Evolutionary conservation across 208 protist genomes (phyloP), one percentile per base, ranked within the genome.

Genomic region (Kentomonas sorsogonicus): DNA sequence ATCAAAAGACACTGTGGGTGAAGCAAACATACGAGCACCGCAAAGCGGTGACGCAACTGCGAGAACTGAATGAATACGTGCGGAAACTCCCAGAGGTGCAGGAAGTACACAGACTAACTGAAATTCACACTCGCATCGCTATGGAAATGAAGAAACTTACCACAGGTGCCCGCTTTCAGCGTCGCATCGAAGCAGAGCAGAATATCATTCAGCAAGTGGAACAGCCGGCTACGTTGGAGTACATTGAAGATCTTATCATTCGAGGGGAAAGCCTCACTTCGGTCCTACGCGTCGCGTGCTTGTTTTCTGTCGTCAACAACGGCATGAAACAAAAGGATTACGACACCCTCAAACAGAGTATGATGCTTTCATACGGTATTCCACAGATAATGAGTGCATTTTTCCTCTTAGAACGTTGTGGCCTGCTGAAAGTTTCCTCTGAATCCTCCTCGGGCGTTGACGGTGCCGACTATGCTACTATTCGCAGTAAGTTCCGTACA

Each of bases 31-130:
- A 95, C 56, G 87, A 96, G 13, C 69, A 82, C 45, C 65, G 88
- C 6, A 86, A 91, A 34, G 79, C 90, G 40, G 77, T 94, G 1
- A 73, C 91, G n/a, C 66, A 92, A 44, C 60, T 96, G 22, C 88
- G 82, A 54, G 83, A 96, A 44, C 52, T 94, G 36, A 89, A 90
- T 33, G 84, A 94, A 46, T 96, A 92, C 59, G 87, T 96, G 77
- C 80, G 90, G 41, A 70, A 69, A 2, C 66, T 96, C 1, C 76
- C 84, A 3, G 81, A 93, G 56, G 85, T 96, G 75, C 84, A 93
- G 40, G 86, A 96, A 48, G 67, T 83, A 34, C 83, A 94, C 59
- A 71, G 75, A 16, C 60, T 86, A 53, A 80, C 87, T 66, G 82
- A 74, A 22, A 65, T 94, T 44, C 87, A 96, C 65, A 89, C 84